Conservation (phyloP, 306 rosid genomes). For the Hippophae gyantsensis region DNA sequence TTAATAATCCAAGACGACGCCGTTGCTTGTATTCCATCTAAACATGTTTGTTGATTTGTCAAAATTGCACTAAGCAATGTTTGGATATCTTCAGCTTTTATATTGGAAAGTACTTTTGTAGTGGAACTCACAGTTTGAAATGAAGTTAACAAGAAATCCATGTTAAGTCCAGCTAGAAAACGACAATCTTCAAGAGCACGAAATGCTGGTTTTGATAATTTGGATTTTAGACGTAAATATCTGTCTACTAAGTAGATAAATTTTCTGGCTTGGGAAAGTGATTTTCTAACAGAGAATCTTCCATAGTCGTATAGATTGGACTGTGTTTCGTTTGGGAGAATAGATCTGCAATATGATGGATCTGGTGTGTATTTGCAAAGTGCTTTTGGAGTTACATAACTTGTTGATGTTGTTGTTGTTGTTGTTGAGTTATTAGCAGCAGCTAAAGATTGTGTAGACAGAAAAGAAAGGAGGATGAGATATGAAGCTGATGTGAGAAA, state of each 20-base stretch:
- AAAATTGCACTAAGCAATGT: constrained; percentile 58
- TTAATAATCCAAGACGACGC: constrained; percentile 53
- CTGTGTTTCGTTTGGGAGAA: constrained; percentile 41
- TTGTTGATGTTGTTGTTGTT: no score
- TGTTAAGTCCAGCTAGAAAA: constrained; percentile 48
- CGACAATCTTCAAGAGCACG: constrained; percentile 66
- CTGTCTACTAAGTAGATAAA: constrained; percentile 37
- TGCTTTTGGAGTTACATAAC: constrained; percentile 23
- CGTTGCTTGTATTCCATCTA: constrained; percentile 60
- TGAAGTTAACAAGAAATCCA: constrained; percentile 46
- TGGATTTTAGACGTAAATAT: constrained; percentile 25
- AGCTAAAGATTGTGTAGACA: constrained; percentile 10
- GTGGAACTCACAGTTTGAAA: constrained; percentile 40
- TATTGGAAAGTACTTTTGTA: constrained; percentile 23
- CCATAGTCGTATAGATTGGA: constrained; percentile 53
- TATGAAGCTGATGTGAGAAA: constrained; percentile 15
- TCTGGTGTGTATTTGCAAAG: constrained; percentile 64
- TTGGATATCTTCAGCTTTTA: constrained; percentile 58
- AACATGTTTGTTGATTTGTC: constrained; percentile 74
- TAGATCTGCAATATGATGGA: constrained; percentile 60
- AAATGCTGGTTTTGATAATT: constrained; percentile 38
- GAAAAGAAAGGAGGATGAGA: constrained; percentile 19
- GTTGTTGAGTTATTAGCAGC: constrained; percentile 18
- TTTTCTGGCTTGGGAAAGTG: constrained; percentile 48
- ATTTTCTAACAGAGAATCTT: constrained; percentile 45